These are phyloP conservation scores for Colletotrichum cordylinicola DNA, from an alignment of 2,329 filamentous ascomycete species.

Conservation along the genomic window DNA sequence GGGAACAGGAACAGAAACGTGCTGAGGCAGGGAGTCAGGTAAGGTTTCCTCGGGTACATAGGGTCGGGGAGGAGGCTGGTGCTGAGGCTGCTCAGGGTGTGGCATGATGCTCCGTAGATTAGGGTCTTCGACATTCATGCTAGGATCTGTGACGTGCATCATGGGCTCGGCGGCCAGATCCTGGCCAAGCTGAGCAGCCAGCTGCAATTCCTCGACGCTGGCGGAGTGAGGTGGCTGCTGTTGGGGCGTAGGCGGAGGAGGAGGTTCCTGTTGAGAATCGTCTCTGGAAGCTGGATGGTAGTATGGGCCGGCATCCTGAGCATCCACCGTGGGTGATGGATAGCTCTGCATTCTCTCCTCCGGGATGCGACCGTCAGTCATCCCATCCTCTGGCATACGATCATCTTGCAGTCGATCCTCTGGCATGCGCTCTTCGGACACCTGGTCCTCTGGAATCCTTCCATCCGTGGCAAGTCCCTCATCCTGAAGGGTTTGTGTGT, in stretches of 20 bases:
- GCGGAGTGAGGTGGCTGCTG: conserved; percentile 48
- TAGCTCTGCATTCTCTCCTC: conserved; percentile 15
- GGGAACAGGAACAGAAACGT: conserved; percentile 29
- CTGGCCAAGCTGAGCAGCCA: conserved; percentile 63
- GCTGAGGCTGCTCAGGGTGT: conserved; percentile 37
- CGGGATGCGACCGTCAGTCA: conserved; percentile 7
- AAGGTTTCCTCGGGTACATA: conserved; percentile 44
- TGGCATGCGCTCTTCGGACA: not conserved
- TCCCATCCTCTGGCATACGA: conserved; percentile 6
- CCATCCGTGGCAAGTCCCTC: not conserved
- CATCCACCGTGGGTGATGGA: conserved; percentile 11
- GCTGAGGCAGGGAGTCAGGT: conserved; percentile 39
- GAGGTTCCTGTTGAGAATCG: conserved; percentile 23
- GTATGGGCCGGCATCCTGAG: conserved; percentile 9
- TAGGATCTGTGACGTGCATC: conserved; percentile 52
- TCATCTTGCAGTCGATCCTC: not conserved
- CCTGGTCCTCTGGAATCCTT: not conserved
- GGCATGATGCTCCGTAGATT: conserved; percentile 49
- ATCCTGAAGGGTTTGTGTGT: not conserved
- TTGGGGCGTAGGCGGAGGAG: conserved; percentile 42
- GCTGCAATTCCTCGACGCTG: conserved; percentile 61
- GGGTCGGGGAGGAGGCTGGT: conserved; percentile 25
- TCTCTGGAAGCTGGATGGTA: conserved; percentile 28
- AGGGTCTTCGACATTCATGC: conserved; percentile 48
- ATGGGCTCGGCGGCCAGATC: conserved; percentile 54